A percentile compares a stretch with the other conserved stretches of the same genome.
Evolutionary conservation across 805 yeast species (phyloP).

Genomic region (Starmerella sp.): DNA sequence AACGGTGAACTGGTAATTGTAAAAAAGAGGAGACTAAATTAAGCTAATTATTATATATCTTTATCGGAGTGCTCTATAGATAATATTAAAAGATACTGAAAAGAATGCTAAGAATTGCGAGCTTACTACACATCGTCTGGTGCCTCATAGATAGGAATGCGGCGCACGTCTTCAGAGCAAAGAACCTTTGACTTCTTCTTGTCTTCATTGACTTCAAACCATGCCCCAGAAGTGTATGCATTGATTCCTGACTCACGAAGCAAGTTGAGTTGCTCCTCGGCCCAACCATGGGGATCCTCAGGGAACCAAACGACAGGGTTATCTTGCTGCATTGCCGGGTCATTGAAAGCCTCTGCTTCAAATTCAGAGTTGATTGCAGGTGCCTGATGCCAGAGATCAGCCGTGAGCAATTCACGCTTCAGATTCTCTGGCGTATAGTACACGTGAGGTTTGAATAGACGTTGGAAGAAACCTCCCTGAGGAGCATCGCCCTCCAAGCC

Average conservation of each 20-base stretch:
- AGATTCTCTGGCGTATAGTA: conserved; percentile 35
- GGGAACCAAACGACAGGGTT: conserved; percentile 88
- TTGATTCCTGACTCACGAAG: conserved; percentile 42
- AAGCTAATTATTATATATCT: too few species aligned
- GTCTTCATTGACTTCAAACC: conserved; percentile 34
- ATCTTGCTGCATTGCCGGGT: conserved; percentile 58
- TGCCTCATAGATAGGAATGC: conserved; percentile 20
- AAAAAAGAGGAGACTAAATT: too few species aligned
- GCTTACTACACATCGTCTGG: conserved; percentile 2
- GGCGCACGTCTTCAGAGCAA: conserved; percentile 12
- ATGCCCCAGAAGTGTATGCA: conserved; percentile 58
- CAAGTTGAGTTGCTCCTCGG: conserved; percentile 46
- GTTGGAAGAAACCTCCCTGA: conserved; percentile 29
- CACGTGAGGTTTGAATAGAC: conserved; percentile 47
- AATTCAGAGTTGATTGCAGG: conserved; percentile 28
- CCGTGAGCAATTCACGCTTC: conserved; percentile 23
- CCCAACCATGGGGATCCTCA: conserved; percentile 75
- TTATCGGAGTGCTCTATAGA: neutral
- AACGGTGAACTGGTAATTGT: neutral
- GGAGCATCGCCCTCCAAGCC: neutral
- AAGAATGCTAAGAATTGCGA: neutral
- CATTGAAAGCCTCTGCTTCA: conserved; percentile 58
- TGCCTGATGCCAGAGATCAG: conserved; percentile 24
- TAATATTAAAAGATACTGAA: neutral
- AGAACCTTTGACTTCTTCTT: conserved; percentile 20